Evolutionary conservation across 257 asterid genomes (phyloP).

Genomic region (Echium plantagineum): DNA sequence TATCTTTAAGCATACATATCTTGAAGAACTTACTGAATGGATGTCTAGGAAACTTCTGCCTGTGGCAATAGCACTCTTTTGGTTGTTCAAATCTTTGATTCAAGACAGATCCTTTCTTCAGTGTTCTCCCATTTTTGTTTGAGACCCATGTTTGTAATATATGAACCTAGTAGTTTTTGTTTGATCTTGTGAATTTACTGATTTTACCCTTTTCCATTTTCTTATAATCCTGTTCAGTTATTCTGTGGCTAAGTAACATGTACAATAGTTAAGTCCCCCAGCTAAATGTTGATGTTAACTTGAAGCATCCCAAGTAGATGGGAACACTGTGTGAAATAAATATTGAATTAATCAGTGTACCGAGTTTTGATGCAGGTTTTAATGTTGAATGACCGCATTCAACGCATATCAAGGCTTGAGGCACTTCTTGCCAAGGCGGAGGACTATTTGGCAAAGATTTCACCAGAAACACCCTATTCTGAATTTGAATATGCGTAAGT

Average conservation of each 20-base stretch:
- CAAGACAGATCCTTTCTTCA: neutral
- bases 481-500: slow-evolving; percentile 78
- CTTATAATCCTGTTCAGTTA: neutral
- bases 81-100: no score
- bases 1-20: neutral
- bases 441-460: slow-evolving; percentile 50
- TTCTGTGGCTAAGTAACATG: no score
- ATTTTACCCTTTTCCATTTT: neutral
- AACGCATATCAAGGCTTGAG: slow-evolving; percentile 67
- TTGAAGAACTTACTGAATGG: neutral
- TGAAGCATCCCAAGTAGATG: neutral
- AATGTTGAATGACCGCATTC: slow-evolving; percentile 90
- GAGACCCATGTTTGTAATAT: neutral
- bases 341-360: neutral
- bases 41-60: no score
- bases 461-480: slow-evolving; percentile 55
- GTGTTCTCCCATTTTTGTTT: neutral
- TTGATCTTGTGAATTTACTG: neutral
- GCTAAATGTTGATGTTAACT: no score
- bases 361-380: slow-evolving; percentile 31
- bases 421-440: slow-evolving; percentile 69
- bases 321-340: neutral
- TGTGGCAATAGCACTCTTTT: neutral
- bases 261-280: no score
- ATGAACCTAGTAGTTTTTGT: no score